Percentiles rank a stretch among this genome's conserved stretches.
These are phyloP conservation scores for Chrysosporium keratinophilum DNA, from an alignment of 2,329 filamentous ascomycete species.

Conservation along the genomic window DNA sequence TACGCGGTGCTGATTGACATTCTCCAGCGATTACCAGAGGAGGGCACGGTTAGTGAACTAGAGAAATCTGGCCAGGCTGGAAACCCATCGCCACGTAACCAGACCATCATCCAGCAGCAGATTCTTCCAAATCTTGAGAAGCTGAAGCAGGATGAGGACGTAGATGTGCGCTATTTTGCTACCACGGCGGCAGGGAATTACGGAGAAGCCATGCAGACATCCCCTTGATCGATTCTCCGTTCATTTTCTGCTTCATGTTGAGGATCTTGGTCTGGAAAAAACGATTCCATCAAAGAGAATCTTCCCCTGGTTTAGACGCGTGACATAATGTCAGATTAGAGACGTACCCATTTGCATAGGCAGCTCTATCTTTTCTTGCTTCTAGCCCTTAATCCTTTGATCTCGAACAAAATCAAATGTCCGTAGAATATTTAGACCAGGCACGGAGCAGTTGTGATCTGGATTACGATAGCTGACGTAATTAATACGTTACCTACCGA, in stretches of 20 bases:
- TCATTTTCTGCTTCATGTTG: slow-evolving; percentile 4
- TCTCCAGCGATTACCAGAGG: slow-evolving; percentile 79
- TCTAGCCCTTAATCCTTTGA: neutral
- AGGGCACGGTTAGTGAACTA: slow-evolving; percentile 73
- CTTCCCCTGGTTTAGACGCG: slow-evolving; percentile 5
- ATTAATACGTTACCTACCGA: too few species aligned
- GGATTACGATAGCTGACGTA: too few species aligned
- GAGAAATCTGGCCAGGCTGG: slow-evolving; percentile 59
- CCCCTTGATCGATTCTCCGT: slow-evolving; percentile 27
- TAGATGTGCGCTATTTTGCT: slow-evolving; percentile 96
- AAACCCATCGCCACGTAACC: slow-evolving; percentile 57
- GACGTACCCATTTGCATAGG: slow-evolving; percentile 11
- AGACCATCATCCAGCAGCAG: slow-evolving; percentile 72
- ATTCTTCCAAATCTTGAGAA: slow-evolving; percentile 87
- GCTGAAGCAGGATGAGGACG: slow-evolving; percentile 92
- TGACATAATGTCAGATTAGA: slow-evolving; percentile 12
- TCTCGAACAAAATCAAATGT: neutral
- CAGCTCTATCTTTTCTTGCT: neutral
- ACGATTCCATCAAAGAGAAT: neutral
- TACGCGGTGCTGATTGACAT: slow-evolving; percentile 83
- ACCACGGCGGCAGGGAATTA: slow-evolving; percentile 63
- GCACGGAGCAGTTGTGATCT: too few species aligned
- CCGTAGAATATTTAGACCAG: neutral
- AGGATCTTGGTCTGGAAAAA: slow-evolving; percentile 1
- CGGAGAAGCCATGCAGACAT: slow-evolving; percentile 47